Conservation (phyloP, 345 rosid species). For the Trapa bicornis region DNA sequence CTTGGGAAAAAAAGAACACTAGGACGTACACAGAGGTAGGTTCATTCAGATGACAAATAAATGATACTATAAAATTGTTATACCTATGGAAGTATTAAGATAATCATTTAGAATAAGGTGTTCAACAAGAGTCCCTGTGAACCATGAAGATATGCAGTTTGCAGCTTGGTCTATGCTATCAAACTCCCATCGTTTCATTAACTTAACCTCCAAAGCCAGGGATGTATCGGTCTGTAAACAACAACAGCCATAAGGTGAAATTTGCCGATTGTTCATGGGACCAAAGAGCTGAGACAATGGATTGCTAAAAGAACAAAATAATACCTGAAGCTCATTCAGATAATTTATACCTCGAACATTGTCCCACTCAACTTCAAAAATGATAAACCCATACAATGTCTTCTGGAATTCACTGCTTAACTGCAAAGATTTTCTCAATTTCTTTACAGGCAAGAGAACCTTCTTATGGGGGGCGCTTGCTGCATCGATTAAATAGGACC, state of each 20-base stretch:
- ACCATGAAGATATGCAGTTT: conserved; percentile 55
- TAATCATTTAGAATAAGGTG: conserved; percentile 37
- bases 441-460: conserved; percentile 57
- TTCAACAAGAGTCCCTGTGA: conserved; percentile 58
- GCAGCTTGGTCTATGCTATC: conserved; percentile 78
- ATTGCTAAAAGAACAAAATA: conserved; percentile 13
- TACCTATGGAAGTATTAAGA: conserved; percentile 52
- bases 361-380: conserved; percentile 77
- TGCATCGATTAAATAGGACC: conserved; percentile 63
- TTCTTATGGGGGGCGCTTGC: conserved; percentile 43
- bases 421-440: conserved; percentile 42
- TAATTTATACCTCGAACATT: conserved; percentile 84
- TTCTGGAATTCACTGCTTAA: conserved; percentile 57
- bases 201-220: conserved; percentile 76
- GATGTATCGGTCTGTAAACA: conserved; percentile 78
- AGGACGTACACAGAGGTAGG: not conserved
- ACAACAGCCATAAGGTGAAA: conserved; percentile 4
- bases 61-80: not conserved
- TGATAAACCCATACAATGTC: conserved; percentile 79
- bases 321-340: conserved; percentile 89
- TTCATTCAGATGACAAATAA: not conserved
- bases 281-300: not conserved
- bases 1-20: too few species aligned
- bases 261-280: not conserved
- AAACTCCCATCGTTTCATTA: conserved; percentile 96